Percentiles rank a stretch among this genome's conserved stretches.
These are phyloP conservation scores for Scedosporium apiospermum DNA, from an alignment of 2,329 filamentous ascomycete genomes.

Conservation along the genomic window DNA sequence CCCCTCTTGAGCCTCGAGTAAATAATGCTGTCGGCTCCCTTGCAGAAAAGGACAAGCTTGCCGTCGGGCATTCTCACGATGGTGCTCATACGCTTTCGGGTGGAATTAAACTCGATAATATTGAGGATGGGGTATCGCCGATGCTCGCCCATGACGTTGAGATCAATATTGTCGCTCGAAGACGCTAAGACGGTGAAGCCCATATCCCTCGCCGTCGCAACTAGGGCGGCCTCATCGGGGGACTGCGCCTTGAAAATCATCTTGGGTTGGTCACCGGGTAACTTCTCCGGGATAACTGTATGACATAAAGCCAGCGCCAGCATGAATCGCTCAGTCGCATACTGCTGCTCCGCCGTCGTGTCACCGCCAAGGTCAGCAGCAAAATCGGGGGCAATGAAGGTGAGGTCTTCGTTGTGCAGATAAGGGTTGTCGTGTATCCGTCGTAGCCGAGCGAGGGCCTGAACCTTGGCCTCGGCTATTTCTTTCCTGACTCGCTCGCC, in stretches of 20 bases:
- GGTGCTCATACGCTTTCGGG: conserved; percentile 90
- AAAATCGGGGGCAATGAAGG: conserved; percentile 86
- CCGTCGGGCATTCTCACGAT: conserved; percentile 92
- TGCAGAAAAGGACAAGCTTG: conserved; percentile 86
- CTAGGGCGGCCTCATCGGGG: conserved; percentile 89
- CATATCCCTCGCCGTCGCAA: conserved; percentile 88
- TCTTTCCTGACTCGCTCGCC: conserved; percentile 61
- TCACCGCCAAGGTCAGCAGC: conserved; percentile 73
- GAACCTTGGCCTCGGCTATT: conserved; percentile 67
- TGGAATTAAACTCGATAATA: conserved; percentile 93
- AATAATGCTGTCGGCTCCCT: conserved; percentile 94
- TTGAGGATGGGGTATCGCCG: conserved; percentile 81
- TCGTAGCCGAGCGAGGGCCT: conserved; percentile 64
- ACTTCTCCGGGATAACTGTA: conserved; percentile 84
- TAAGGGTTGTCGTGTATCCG: conserved; percentile 83
- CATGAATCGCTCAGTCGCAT: conserved; percentile 85
- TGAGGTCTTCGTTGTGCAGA: conserved; percentile 78
- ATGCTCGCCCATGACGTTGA: conserved; percentile 84
- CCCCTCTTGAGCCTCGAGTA: conserved; percentile 82
- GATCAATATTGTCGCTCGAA: conserved; percentile 66
- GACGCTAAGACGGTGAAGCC: conserved; percentile 87
- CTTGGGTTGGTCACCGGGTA: conserved; percentile 79
- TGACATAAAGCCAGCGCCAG: conserved; percentile 90
- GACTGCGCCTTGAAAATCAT: conserved; percentile 97
- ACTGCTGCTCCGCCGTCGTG: conserved; percentile 65